phyloP scores from a whole-genome alignment of 1,284 basidiomycete genomes.

The Rhizoctonia solani region DNA sequence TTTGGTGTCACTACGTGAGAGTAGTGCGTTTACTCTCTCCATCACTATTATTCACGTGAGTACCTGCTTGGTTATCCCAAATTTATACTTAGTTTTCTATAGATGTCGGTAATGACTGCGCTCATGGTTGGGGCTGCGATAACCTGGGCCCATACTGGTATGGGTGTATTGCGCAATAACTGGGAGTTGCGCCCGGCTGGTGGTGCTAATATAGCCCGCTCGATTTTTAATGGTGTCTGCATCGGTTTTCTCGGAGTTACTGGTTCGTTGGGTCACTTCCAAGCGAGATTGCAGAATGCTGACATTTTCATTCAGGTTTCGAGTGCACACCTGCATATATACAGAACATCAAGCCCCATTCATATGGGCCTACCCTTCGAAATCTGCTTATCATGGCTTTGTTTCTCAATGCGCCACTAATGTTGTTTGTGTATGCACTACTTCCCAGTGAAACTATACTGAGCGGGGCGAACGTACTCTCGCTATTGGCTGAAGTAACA shows the following conservation, averaged over 20 bases:
- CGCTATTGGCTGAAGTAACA: slow-evolving; percentile 62
- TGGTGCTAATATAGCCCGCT: slow-evolving; percentile 46
- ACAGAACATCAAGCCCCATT: slow-evolving; percentile 57
- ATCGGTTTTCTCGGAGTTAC: slow-evolving; percentile 70
- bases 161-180: slow-evolving; percentile 55
- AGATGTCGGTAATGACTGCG: slow-evolving; percentile 60
- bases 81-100: slow-evolving; percentile 10
- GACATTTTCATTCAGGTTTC: slow-evolving; percentile 49
- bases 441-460: slow-evolving; percentile 58
- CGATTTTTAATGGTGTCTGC: slow-evolving; percentile 67
- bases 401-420: slow-evolving; percentile 57
- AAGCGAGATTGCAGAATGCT: neutral
- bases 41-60: slow-evolving; percentile 64
- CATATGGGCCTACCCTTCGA: slow-evolving; percentile 61
- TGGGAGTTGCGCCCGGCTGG: slow-evolving; percentile 52
- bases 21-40: slow-evolving; percentile 58
- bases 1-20: slow-evolving; percentile 63
- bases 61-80: slow-evolving; percentile 15
- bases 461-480: slow-evolving; percentile 60
- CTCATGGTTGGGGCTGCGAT: slow-evolving; percentile 56
- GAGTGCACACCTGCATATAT: slow-evolving; percentile 61
- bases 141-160: slow-evolving; percentile 58
- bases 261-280: slow-evolving; percentile 45
- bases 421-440: slow-evolving; percentile 61
- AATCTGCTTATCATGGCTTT: slow-evolving; percentile 66